These are phyloP conservation scores for Kodamaea sp. DNA, from an alignment of 1,139 yeast species.

Conservation along the genomic window DNA sequence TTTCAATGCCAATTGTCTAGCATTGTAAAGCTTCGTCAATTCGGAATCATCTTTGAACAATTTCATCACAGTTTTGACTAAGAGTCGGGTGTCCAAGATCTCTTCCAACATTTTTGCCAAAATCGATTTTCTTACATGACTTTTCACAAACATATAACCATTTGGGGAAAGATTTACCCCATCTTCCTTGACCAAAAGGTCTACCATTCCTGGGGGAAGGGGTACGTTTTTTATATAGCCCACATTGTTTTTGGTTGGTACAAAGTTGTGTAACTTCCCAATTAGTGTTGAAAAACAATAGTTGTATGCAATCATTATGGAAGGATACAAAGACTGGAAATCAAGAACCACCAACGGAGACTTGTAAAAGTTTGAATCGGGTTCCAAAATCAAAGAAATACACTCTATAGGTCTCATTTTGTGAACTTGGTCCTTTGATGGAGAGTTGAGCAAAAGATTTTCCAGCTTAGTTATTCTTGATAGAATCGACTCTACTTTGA, in stretches of 20 bases:
- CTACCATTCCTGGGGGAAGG: constrained; percentile 59
- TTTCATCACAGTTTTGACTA: constrained; percentile 75
- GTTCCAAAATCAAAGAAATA: constrained; percentile 91
- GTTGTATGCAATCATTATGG: constrained; percentile 87
- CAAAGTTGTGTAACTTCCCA: constrained; percentile 63
- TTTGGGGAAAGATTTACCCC: constrained; percentile 75
- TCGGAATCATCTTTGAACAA: constrained; percentile 45
- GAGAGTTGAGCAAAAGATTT: constrained; percentile 71
- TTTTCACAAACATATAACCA: constrained; percentile 75
- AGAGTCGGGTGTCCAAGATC: constrained; percentile 73
- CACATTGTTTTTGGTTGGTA: constrained; percentile 39
- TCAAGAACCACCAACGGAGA: constrained; percentile 89
- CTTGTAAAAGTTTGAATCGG: constrained; percentile 78
- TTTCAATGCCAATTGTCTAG: constrained; percentile 83
- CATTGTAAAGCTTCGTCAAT: constrained; percentile 61
- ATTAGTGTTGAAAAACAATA: constrained; percentile 87
- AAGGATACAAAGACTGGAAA: constrained; percentile 92
- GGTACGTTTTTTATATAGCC: constrained; percentile 48
- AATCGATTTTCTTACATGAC: constrained; percentile 65
- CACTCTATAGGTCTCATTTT: constrained; percentile 85
- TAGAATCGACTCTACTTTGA: constrained; percentile 83
- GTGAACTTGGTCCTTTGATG: constrained; percentile 79
- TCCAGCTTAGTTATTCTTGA: constrained; percentile 75
- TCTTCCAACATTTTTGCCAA: constrained; percentile 85
- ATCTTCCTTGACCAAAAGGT: constrained; percentile 49